Evolutionary conservation across 208 protist species (phyloP).

Genomic region (Novymonas esmeraldas): DNA sequence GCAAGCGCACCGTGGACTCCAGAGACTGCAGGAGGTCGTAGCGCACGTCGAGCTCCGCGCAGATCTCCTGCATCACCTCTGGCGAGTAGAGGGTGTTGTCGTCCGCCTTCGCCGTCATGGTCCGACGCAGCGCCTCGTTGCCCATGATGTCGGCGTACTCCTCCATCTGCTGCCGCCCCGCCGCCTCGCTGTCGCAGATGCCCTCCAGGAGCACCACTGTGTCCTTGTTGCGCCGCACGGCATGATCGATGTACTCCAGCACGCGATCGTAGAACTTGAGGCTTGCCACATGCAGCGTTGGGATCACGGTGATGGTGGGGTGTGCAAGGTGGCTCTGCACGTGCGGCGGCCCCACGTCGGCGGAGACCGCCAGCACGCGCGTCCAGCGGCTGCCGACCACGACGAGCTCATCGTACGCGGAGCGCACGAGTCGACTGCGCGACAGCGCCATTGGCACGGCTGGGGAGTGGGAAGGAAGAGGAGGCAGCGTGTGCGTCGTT

Average conservation of each 20-base stretch:
- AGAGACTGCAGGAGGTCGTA: constrained; percentile 54
- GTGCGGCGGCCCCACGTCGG: constrained; percentile 35
- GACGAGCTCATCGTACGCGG: constrained; percentile 76
- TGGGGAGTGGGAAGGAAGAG: background rate
- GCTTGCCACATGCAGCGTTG: constrained; percentile 84
- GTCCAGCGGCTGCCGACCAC: constrained; percentile 87
- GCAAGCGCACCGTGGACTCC: constrained; percentile 66
- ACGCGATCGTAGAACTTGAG: constrained; percentile 86
- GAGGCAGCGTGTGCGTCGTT: background rate
- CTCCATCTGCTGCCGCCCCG: constrained; percentile 73
- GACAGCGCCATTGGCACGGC: constrained; percentile 19
- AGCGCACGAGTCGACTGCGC: constrained; percentile 42
- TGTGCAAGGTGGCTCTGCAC: constrained; percentile 38
- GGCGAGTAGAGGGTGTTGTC: constrained; percentile 80
- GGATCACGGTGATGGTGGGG: constrained; percentile 83
- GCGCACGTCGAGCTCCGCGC: constrained; percentile 75
- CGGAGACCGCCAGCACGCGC: constrained; percentile 58
- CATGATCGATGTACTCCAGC: constrained; percentile 82
- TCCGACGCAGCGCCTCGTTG: constrained; percentile 44
- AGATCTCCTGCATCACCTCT: constrained; percentile 75
- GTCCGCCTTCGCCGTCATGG: constrained; percentile 73
- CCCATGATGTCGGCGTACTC: constrained; percentile 79
- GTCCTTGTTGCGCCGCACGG: constrained; percentile 60
- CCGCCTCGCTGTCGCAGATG: constrained; percentile 82
- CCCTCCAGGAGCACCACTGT: constrained; percentile 87